These are phyloP conservation scores for Tolypocladium amazonense DNA, from an alignment of 2,329 filamentous ascomycete species.

Conservation along the genomic window DNA sequence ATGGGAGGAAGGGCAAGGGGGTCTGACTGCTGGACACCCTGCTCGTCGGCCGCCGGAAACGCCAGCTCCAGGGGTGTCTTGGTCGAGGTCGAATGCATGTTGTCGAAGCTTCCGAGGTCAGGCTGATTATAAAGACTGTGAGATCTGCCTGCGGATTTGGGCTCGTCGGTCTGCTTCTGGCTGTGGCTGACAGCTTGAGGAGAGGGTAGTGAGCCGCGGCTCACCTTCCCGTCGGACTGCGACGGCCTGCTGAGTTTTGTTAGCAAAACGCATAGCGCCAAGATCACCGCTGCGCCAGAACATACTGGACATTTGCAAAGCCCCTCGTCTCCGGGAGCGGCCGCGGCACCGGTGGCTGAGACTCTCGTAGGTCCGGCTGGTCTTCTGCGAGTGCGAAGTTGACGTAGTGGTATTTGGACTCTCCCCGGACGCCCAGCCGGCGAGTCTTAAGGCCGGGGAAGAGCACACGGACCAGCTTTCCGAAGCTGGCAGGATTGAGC, in stretches of 20 bases:
- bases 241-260: conserved; percentile 20
- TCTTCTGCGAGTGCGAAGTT: conserved; percentile 54
- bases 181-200: conserved; percentile 15
- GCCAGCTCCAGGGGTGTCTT: conserved; percentile 50
- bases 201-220: conserved; percentile 15
- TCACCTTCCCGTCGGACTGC: conserved; percentile 17
- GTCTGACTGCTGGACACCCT: conserved; percentile 47
- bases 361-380: conserved; percentile 34
- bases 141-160: conserved; percentile 11
- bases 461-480: conserved; percentile 90
- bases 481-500: conserved; percentile 92
- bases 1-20: conserved; percentile 77
- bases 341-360: conserved; percentile 33
- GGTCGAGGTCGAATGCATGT: conserved; percentile 43
- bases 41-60: conserved; percentile 48
- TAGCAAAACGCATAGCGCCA: conserved; percentile 5
- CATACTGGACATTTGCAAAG: conserved; percentile 41
- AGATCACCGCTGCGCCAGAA: neutral
- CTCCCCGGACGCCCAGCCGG: conserved; percentile 81
- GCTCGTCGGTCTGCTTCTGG: conserved; percentile 5
- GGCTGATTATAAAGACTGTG: conserved; percentile 51
- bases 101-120: conserved; percentile 43
- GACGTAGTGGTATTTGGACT: conserved; percentile 96
- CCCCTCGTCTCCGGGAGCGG: conserved; percentile 36
- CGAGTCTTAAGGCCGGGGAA: conserved; percentile 93